These are phyloP conservation scores for Lumnitzera racemosa DNA, from an alignment of 345 rosid species.

Conservation along the genomic window DNA sequence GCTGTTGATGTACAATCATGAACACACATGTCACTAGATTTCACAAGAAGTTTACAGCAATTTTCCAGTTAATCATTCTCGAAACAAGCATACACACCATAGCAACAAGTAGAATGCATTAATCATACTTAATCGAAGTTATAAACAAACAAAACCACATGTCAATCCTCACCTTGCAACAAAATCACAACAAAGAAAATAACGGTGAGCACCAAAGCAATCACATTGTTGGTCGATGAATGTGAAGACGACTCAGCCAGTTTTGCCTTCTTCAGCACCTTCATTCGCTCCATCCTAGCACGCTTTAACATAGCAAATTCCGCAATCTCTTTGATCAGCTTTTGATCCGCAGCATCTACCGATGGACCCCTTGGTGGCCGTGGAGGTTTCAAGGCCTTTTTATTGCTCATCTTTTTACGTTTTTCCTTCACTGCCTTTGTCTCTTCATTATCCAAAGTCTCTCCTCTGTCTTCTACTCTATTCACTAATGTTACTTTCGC, in stretches of 20 bases:
- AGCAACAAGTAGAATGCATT: too few relatives aligned
- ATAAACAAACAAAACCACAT: background rate
- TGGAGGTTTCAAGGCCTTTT: conserved; percentile 74
- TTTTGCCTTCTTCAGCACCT: conserved; percentile 74
- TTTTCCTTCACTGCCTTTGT: conserved; percentile 42
- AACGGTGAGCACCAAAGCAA: conserved; percentile 33
- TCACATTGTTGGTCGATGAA: conserved; percentile 39
- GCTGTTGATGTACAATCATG: too few relatives aligned
- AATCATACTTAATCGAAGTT: background rate
- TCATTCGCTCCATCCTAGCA: conserved; percentile 76
- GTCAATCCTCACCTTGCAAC: conserved; percentile 45
- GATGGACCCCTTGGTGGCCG: conserved; percentile 88
- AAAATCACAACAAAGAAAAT: conserved; percentile 18
- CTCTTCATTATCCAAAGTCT: conserved; percentile 21
- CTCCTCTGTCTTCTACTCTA: conserved; percentile 23
- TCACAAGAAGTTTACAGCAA: too few relatives aligned
- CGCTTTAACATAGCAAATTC: conserved; percentile 83
- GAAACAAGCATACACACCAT: too few relatives aligned
- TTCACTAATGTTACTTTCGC: conserved; percentile 22
- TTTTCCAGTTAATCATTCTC: too few relatives aligned
- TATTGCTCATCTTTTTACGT: conserved; percentile 42
- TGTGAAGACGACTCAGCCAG: conserved; percentile 47
- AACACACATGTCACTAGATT: too few relatives aligned
- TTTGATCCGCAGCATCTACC: conserved; percentile 75
- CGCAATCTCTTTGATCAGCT: conserved; percentile 66